Evolutionary conservation across 441 rosid genomes (phyloP), one percentile per base, ranked within the genome.

Genomic region (Arabidopsis hybrid): DNA sequence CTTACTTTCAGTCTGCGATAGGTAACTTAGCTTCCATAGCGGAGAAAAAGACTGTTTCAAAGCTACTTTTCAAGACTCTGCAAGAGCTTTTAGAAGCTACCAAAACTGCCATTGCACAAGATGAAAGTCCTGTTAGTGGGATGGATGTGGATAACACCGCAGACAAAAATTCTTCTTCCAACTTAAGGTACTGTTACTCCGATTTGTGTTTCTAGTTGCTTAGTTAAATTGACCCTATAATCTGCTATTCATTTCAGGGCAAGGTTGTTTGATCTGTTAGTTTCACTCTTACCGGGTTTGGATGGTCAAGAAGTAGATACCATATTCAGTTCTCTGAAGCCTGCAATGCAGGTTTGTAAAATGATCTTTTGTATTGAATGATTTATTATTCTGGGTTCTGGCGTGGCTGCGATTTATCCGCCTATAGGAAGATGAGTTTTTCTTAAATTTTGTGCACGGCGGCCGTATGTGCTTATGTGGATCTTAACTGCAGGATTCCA

Each of bases 261-360:
- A 13, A 88, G 83, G 66, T 82, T 91, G 68, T 84, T 89, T 79
- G 97, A 91, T 81, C 79, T 95, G 75, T 88, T 96, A 53, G 83
- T 87, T 79, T 87, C 99, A 32, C 87, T 92, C 72, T 77, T 89
- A 73, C 97, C 96, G 67, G 96, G 93, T 73, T 81, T 90, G 88
- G 85, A 80, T 71, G 80, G 50, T 36, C 72, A 81, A 67, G 88
- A 84, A 81, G 82, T 90, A 38, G 83, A 73, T 76, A 78, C 88
- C 63, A 65, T 91, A 60, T 89, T 80, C 58, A 72, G 62, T 73
- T 93, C 95, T 39, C 79, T 90, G 79, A 83, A 81, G 74, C 91
- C 92, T 58, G 92, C 96, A 73, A 79, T 93, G 72, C 83, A 91
- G 96, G 99, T 93, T 67, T 69, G 85, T 75, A 50, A 53, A 16